Conservation (phyloP, 1,284 basidiomycete genomes). For the Ustilago curta region DNA sequence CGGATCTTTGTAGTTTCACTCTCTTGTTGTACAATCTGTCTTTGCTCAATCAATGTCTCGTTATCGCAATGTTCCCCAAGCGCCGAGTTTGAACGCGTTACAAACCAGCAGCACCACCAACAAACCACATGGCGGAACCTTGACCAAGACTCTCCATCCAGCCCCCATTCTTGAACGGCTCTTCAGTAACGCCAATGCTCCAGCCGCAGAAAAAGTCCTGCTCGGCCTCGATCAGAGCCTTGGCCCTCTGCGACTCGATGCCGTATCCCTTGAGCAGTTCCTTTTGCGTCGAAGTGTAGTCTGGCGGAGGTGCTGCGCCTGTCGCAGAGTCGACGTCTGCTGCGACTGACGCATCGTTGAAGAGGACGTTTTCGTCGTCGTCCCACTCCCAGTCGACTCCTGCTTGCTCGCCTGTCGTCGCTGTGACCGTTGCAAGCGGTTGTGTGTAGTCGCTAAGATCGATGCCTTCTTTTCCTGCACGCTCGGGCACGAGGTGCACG, state of each 20-base stretch:
- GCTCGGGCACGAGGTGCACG: slow-evolving; percentile 31
- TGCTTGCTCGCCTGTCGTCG: not conserved
- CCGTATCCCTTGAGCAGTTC: slow-evolving; percentile 32
- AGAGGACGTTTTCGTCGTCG: slow-evolving; percentile 21
- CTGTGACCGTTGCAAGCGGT: not conserved
- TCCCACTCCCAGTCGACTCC: slow-evolving; percentile 43
- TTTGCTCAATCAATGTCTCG: not conserved
- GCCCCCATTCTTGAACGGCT: slow-evolving; percentile 38
- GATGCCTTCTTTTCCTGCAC: slow-evolving; percentile 29
- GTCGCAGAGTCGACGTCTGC: not conserved
- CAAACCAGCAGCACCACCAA: not conserved
- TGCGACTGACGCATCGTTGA: slow-evolving; percentile 1
- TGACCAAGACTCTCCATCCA: slow-evolving; percentile 28
- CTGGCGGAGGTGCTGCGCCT: slow-evolving; percentile 12
- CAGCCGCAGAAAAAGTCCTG: slow-evolving; percentile 46
- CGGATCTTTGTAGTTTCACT: not conserved
- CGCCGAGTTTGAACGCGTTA: too few relatives aligned
- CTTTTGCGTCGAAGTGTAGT: slow-evolving; percentile 25
- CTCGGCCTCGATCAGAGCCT: slow-evolving; percentile 36
- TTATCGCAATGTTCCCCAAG: too few relatives aligned
- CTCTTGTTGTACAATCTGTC: not conserved
- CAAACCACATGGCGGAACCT: slow-evolving; percentile 17
- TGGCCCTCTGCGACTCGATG: slow-evolving; percentile 24
- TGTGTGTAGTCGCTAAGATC: slow-evolving; percentile 22
- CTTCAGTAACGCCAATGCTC: slow-evolving; percentile 44